Evolutionary conservation across 805 yeast species (phyloP), one percentile per base, ranked within the genome.

Genomic region (Metschnikowia amazonensis): DNA sequence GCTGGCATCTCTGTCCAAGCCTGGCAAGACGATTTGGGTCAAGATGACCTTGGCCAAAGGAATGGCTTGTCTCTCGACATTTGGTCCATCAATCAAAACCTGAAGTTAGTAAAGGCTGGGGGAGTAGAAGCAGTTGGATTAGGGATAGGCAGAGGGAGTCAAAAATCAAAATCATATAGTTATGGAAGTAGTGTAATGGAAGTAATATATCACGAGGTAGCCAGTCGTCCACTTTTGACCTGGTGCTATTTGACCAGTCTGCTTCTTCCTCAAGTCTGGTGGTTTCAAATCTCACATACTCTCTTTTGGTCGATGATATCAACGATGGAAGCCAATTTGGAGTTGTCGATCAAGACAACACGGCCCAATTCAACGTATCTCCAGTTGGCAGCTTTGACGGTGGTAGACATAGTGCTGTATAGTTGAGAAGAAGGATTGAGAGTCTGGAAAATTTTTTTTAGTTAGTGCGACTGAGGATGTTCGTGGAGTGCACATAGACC

Each of bases 311-410:
- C 98, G 71, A 94, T 87, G 80, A 94, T 88, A 82, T 94, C 99
- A 69, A 90, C 98, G 68, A 94, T 84, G 72, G 96, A 79, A 67
- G 98, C 99, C 71, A 94, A 83, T 77, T 89, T 87, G 76, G 84
- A 80, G 84, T 82, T 81, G 72, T 69, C 60, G 72, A 92, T 72
- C 70, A 92, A 85, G 74, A 90, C 96, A 72, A 94, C 87, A 81
- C 99, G 96, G 76, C 99, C 99, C 72, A 90, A 87, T 83, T 92
- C 97, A 75, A 94, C 99, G 71, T 82, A 83, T 87, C 97, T 89
- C 98, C 98, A 94, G 92, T 87, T 87, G 75, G 96, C 80, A 74
- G 96, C 87, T 81, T 88, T 86, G 75, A 94, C 94, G 72, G 86
- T 75, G 71, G 89, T 49, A 52, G 57, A 53, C 57, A 53, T 53